Evolutionary conservation across 495 filamentous ascomycete genomes (phyloP).

Genomic region (Penicillium nucicola): DNA sequence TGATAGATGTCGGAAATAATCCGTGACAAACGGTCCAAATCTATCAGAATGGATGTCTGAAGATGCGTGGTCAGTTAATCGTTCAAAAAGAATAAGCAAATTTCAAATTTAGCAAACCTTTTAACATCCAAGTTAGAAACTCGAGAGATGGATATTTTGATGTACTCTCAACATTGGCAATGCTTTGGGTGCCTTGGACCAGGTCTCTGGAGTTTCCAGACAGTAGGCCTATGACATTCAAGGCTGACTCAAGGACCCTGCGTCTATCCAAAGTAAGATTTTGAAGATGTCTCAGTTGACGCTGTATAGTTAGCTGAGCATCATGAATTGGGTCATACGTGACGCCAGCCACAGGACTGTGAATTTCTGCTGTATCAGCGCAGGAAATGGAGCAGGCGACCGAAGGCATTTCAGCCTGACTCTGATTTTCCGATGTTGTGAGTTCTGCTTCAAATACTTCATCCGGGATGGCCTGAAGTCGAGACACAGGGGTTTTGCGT

Average conservation of each 20-base stretch:
- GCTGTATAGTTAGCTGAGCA: conserved; percentile 7
- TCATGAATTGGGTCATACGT: conserved; percentile 1
- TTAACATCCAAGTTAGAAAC: conserved; percentile 22
- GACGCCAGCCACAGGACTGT: background rate
- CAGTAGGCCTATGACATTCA: conserved; percentile 4
- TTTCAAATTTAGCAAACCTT: conserved; percentile 8
- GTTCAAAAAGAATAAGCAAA: background rate
- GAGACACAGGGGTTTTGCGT: background rate
- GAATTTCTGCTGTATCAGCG: background rate
- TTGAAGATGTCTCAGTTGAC: conserved; percentile 2
- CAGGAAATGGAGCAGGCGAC: background rate
- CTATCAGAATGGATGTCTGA: conserved; percentile 16
- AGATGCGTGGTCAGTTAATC: background rate
- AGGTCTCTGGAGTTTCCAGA: background rate
- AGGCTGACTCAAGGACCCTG: conserved; percentile 10
- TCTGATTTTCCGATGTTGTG: background rate
- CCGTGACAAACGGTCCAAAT: conserved; percentile 18
- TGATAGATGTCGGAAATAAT: conserved; percentile 20
- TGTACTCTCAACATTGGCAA: background rate
- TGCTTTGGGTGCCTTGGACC: background rate
- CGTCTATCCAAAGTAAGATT: conserved; percentile 5
- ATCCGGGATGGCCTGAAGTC: background rate
- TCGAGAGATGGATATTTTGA: conserved; percentile 7
- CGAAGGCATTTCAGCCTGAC: background rate
- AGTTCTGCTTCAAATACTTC: background rate